Evolutionary conservation across 176 grass and related monocot genomes (phyloP), one percentile per base, ranked within the genome.

Genomic region (Alopecurus myosuroides): DNA sequence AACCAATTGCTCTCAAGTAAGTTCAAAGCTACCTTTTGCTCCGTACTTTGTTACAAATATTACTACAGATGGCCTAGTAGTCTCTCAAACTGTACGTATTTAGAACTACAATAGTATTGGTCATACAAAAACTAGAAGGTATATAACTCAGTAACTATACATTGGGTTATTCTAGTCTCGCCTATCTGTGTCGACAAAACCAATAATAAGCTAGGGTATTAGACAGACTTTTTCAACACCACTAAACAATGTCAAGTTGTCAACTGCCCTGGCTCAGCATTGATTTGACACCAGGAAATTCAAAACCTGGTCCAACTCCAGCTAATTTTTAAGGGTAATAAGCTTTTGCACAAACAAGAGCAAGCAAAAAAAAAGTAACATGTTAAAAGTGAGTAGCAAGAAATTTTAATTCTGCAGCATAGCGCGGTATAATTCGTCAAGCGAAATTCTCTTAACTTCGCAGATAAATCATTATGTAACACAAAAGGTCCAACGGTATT

Each of bases 271-370:
- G 39, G 44, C 30, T 30, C 39, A 4, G 58, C 80, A 91, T 81
- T 91, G 76, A 90, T 90, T 87, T 87, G 85, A 84, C 69, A 87
- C 49, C 49, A 35, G 68, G 49, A 35, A 35, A 81, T 76, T 42
- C 60, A 76, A 79, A 74, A 76, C 68, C 58, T 49, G 55, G 40
- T 81, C 74, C 70, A 84, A 22, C 67, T 68, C 80, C 66, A 52
- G 29, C 12, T 45, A 34, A 41, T 20, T 18, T 41, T 33, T 34
- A 84, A 62, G 26, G 40, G 39, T 71, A 78, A 52, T 62, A 78
- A 41, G 34, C 20, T 51, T 74, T 78, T 57, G 30, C 45, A 31
- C 26, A 46, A 61, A 11, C 29, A 83, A 74, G 60, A 73, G 30
- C 20, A 40, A 56, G 15, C 5, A 82, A 69, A n/a, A 33, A 22